phyloP scores from a whole-genome alignment of 805 yeast genomes.

The Starmerella riodocensis region DNA sequence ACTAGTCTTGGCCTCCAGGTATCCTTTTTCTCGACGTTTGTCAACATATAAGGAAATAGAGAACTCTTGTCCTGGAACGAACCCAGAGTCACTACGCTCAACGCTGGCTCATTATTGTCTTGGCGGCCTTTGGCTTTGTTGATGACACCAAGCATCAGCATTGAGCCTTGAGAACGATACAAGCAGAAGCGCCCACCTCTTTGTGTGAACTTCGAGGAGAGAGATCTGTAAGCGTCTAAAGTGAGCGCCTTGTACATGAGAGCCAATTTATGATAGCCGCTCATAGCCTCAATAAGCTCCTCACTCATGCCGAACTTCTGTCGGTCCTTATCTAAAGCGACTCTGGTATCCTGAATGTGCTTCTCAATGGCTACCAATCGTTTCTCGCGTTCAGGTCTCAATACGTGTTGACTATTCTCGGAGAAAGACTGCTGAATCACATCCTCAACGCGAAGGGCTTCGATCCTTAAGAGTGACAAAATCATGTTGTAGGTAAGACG shows the following conservation, averaged over 20 bases:
- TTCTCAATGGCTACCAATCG: constrained; percentile 32
- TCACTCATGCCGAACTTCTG: neutral
- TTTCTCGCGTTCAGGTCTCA: constrained; percentile 74
- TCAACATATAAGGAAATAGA: neutral
- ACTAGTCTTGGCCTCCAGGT: neutral
- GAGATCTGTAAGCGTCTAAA: neutral
- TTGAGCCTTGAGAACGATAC: neutral
- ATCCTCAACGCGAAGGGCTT: constrained; percentile 91
- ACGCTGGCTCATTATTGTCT: no score
- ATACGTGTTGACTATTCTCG: constrained; percentile 74
- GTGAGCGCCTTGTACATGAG: neutral
- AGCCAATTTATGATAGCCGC: constrained; percentile 1
- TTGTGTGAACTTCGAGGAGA: neutral
- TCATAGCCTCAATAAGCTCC: neutral
- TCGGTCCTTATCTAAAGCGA: neutral
- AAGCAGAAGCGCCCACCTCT: neutral
- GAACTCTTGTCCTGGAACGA: neutral
- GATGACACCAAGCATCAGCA: neutral
- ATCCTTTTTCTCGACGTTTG: neutral
- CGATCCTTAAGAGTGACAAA: constrained; percentile 77
- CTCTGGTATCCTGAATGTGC: neutral
- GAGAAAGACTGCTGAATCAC: constrained; percentile 94
- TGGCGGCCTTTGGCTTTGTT: neutral
- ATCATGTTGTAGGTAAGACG: constrained; percentile 90
- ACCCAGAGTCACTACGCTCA: neutral